Evolutionary conservation across 208 protist genomes (phyloP).

Genomic region (Vickermania spadyakhi): DNA sequence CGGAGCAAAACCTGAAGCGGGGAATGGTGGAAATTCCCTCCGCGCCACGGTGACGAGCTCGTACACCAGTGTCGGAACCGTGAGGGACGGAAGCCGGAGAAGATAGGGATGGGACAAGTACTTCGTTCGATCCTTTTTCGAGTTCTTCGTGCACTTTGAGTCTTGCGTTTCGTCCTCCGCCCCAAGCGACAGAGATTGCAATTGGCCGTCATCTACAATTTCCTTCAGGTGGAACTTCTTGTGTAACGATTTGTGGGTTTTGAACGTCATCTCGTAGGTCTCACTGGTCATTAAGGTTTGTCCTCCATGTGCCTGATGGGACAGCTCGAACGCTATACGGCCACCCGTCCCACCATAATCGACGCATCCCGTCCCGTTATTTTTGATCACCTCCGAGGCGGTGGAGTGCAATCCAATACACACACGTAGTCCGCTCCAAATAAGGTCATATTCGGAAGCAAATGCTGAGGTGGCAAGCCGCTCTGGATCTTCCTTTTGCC

Average conservation of each 20-base stretch:
- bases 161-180: too few relatives aligned
- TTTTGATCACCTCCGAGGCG: not conserved
- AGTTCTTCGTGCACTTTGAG: not conserved
- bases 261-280: not conserved
- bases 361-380: not conserved
- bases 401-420: not conserved
- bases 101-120: not conserved
- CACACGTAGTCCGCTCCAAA: not conserved
- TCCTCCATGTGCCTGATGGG: not conserved
- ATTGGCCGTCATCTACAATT: not conserved
- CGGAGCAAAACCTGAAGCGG: not conserved
- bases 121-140: not conserved
- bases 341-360: not conserved
- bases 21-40: not conserved
- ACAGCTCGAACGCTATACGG: not conserved
- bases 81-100: not conserved
- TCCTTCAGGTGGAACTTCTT: not conserved
- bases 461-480: not conserved
- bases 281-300: not conserved
- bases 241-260: not conserved
- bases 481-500: not conserved
- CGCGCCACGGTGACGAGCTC: not conserved
- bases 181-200: not conserved
- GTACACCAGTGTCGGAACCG: not conserved
- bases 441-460: not conserved